Conservation (phyloP, 257 asterid species). For the Phtheirospermum japonicum region DNA sequence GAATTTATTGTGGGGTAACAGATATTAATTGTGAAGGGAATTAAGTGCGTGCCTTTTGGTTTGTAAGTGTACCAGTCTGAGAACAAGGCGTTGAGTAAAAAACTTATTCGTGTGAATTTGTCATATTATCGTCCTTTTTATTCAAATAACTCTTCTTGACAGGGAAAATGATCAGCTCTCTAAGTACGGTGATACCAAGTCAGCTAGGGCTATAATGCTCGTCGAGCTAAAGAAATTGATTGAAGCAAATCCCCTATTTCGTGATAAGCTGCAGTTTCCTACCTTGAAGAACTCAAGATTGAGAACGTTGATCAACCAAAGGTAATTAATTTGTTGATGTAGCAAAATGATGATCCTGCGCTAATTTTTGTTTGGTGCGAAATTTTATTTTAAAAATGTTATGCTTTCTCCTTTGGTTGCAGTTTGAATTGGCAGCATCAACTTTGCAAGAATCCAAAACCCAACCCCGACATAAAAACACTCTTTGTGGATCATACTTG, state of each 20-base stretch:
- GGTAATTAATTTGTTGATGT: constrained; percentile 37
- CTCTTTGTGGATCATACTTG: constrained; percentile 61
- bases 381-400: neutral
- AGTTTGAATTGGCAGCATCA: constrained; percentile 75
- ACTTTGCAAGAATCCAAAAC: constrained; percentile 56
- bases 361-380: neutral
- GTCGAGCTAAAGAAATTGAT: constrained; percentile 50
- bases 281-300: constrained; percentile 44
- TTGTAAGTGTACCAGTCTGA: neutral
- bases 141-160: constrained; percentile 19
- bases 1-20: neutral
- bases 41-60: neutral
- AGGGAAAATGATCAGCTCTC: constrained; percentile 63
- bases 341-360: neutral
- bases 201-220: constrained; percentile 52
- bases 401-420: constrained; percentile 25
- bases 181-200: constrained; percentile 48
- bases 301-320: constrained; percentile 59
- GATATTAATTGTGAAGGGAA: neutral
- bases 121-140: constrained; percentile 20
- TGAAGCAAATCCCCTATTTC: constrained; percentile 56
- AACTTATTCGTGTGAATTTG: neutral
- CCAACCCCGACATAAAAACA: constrained; percentile 55
- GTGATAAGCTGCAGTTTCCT: constrained; percentile 64
- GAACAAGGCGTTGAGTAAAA: neutral